These are phyloP conservation scores for Penicillium salamii DNA, from an alignment of 495 filamentous ascomycete genomes.

Conservation along the genomic window DNA sequence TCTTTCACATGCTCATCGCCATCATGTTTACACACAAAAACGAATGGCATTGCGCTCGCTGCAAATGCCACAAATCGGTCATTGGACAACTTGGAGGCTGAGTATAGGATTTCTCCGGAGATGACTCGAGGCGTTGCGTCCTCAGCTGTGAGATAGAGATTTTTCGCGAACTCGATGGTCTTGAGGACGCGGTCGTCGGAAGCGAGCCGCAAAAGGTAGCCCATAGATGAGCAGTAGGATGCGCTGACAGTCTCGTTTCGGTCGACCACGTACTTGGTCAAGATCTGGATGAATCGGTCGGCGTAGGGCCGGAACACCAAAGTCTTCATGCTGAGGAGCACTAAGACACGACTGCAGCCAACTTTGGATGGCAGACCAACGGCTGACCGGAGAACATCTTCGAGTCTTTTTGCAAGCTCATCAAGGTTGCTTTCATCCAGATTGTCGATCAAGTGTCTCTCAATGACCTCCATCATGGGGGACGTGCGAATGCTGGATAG, in stretches of 20 bases:
- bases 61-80: constrained; percentile 83
- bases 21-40: constrained; percentile 86
- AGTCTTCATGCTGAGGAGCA: constrained; percentile 76
- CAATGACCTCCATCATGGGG: constrained; percentile 92
- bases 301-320: constrained; percentile 74
- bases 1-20: constrained; percentile 70
- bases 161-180: constrained; percentile 62
- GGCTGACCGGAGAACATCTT: constrained; percentile 76
- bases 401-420: constrained; percentile 65
- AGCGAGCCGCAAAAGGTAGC: constrained; percentile 77
- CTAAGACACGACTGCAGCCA: constrained; percentile 80
- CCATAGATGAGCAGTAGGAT: constrained; percentile 79
- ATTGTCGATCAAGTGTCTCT: constrained; percentile 77
- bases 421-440: constrained; percentile 74
- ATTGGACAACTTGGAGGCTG: constrained; percentile 79
- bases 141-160: constrained; percentile 76
- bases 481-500: constrained; percentile 74
- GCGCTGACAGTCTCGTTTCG: constrained; percentile 86
- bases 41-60: constrained; percentile 72
- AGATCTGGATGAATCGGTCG: constrained; percentile 69
- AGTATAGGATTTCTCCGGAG: constrained; percentile 73
- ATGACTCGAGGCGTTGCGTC: constrained; percentile 70
- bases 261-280: constrained; percentile 79
- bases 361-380: constrained; percentile 92
- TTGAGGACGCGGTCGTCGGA: constrained; percentile 65